Percentiles rank a stretch among this genome's conserved stretches.
These are phyloP conservation scores for Penstemon davidsonii DNA, from an alignment of 257 asterid genomes.

Conservation along the genomic window DNA sequence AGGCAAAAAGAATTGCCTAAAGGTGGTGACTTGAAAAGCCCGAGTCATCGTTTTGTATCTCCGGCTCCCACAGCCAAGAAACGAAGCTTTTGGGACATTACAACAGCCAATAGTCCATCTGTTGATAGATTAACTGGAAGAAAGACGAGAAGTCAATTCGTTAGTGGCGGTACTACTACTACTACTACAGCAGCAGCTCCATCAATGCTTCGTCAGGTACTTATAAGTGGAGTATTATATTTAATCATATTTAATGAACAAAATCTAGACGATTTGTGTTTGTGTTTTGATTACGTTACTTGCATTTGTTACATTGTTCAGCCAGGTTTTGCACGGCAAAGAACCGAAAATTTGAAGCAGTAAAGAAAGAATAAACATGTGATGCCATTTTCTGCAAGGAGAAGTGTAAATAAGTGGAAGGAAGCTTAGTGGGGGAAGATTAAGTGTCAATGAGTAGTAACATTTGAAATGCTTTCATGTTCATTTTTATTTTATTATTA, in stretches of 20 bases:
- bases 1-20: slow-evolving; percentile 36
- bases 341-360: slow-evolving; percentile 40
- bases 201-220: slow-evolving; percentile 70
- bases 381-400: not conserved
- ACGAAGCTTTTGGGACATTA: slow-evolving; percentile 65
- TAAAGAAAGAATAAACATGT: slow-evolving; percentile 13
- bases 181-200: slow-evolving; percentile 37
- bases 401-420: slow-evolving; percentile 3
- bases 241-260: too few species aligned
- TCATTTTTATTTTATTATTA: not conserved
- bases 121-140: slow-evolving; percentile 49
- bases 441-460: not conserved
- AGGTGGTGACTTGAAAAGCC: slow-evolving; percentile 45
- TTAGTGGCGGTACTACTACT: slow-evolving; percentile 20
- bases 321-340: slow-evolving; percentile 69
- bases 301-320: slow-evolving; percentile 33
- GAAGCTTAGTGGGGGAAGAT: too few species aligned
- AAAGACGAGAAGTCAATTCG: slow-evolving; percentile 59
- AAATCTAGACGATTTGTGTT: not conserved
- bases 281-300: slow-evolving; percentile 34
- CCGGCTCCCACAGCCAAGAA: slow-evolving; percentile 62
- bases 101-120: slow-evolving; percentile 62
- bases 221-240: not conserved
- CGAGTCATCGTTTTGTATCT: slow-evolving; percentile 45
- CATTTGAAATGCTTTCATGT: not conserved